Percentiles rank a stretch among this genome's conserved stretches.
Evolutionary conservation across 163 green algal species (phyloP).

Genomic region (Coccomyxa subellipsoidea): DNA sequence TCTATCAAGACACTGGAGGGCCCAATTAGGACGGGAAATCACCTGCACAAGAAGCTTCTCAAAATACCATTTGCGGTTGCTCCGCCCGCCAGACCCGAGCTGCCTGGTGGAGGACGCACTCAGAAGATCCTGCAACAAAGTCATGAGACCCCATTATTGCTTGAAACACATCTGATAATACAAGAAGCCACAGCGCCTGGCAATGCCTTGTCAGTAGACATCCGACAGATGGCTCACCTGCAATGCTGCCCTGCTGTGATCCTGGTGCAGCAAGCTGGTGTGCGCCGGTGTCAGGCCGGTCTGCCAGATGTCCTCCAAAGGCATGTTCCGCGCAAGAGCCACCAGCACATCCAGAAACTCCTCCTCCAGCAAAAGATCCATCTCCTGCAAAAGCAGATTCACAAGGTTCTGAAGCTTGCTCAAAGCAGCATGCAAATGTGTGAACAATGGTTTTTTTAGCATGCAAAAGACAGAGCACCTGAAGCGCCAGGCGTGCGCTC

Average conservation of each 20-base stretch:
- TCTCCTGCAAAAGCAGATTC: constrained; percentile 33
- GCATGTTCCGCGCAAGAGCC: constrained; percentile 29
- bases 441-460: no score
- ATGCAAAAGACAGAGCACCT: no score
- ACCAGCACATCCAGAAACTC: constrained; percentile 55
- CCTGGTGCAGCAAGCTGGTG: background rate
- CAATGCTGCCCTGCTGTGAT: background rate
- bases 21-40: background rate
- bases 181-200: background rate
- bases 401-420: background rate
- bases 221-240: no score
- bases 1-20: no score
- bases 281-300: background rate
- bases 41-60: constrained; percentile 26
- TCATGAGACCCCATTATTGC: background rate
- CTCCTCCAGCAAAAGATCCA: constrained; percentile 62
- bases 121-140: background rate
- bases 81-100: background rate
- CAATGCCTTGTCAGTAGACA: background rate
- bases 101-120: background rate
- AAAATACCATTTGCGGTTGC: constrained; percentile 33
- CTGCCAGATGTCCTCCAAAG: constrained; percentile 37
- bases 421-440: no score
- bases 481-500: constrained; percentile 27
- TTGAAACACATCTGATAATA: background rate